These are phyloP conservation scores for Mucor mucedo DNA, from an alignment of 371 early-diverging fungal genomes.

Conservation along the genomic window DNA sequence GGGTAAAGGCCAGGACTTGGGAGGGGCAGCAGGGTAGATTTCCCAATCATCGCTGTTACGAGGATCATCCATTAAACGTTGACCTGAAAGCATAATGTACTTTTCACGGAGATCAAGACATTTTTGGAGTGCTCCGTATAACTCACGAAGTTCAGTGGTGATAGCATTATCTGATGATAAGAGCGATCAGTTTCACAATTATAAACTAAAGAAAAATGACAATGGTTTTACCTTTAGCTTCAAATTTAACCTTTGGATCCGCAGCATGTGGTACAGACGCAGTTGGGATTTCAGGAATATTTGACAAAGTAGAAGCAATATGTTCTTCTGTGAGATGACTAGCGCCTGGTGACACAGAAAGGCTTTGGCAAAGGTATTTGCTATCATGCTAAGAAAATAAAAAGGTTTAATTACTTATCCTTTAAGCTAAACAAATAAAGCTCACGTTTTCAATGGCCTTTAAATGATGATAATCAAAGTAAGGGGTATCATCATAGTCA, in stretches of 20 bases:
- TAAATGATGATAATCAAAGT: constrained; percentile 53
- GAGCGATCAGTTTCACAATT: background rate
- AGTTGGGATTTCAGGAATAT: constrained; percentile 8
- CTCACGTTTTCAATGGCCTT: constrained; percentile 48
- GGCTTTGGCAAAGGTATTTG: constrained; percentile 47
- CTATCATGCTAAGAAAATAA: constrained; percentile 42
- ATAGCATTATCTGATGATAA: constrained; percentile 47
- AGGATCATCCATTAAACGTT: constrained; percentile 88
- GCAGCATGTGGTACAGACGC: constrained; percentile 11
- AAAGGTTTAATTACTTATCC: background rate
- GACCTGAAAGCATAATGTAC: constrained; percentile 83
- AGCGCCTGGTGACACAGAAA: constrained; percentile 26
- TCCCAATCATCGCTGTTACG: constrained; percentile 81
- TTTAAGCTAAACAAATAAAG: constrained; percentile 8
- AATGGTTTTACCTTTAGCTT: constrained; percentile 12
- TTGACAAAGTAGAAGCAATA: constrained; percentile 4
- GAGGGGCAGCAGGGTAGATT: constrained; percentile 90
- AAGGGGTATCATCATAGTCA: constrained; percentile 42
- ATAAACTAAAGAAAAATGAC: background rate
- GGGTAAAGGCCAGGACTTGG: constrained; percentile 72
- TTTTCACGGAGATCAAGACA: constrained; percentile 85
- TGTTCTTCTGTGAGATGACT: constrained; percentile 15
- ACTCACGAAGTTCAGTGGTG: constrained; percentile 55
- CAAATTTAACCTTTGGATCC: constrained; percentile 14
- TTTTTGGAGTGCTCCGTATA: constrained; percentile 62